Percentiles rank a stretch among this genome's conserved stretches.
These are phyloP conservation scores for Herpetomonas samuelpessoai DNA, from an alignment of 208 protist species.

Conservation along the genomic window DNA sequence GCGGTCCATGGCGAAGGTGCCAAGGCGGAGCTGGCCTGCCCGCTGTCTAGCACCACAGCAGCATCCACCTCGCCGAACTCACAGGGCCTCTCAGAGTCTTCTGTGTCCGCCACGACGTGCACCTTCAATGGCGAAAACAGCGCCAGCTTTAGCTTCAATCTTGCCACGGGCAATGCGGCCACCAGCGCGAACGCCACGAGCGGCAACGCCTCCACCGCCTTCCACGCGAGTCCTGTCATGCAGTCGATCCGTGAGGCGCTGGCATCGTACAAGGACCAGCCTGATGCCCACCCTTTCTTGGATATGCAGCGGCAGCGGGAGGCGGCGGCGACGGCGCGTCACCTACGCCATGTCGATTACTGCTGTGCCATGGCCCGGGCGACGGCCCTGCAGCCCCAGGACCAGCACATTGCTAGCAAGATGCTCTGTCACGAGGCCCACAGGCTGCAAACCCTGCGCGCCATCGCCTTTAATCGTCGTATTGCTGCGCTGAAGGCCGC, in stretches of 20 bases:
- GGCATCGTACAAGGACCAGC: slow-evolving; percentile 7
- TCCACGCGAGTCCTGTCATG: slow-evolving; percentile 16
- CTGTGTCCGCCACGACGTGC: no score
- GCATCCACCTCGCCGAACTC: no score
- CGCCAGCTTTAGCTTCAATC: no score
- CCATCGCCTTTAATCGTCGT: background rate
- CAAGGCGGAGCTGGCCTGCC: no score
- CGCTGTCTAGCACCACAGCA: no score
- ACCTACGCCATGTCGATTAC: slow-evolving; percentile 30
- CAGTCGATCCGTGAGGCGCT: slow-evolving; percentile 22
- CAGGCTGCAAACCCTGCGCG: slow-evolving; percentile 17
- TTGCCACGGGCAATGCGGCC: no score
- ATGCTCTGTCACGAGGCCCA: slow-evolving; percentile 48
- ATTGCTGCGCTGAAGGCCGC: no score
- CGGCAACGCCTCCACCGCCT: no score
- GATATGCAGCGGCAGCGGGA: slow-evolving; percentile 41
- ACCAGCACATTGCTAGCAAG: slow-evolving; percentile 28
- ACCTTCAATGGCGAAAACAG: no score
- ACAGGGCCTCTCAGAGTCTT: no score
- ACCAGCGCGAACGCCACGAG: no score
- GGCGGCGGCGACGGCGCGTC: slow-evolving; percentile 12
- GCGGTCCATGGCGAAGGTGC: no score
- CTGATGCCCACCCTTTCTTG: slow-evolving; percentile 36
- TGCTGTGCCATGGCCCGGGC: slow-evolving; percentile 25
- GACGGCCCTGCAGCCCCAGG: slow-evolving; percentile 11